Evolutionary conservation across 805 yeast species (phyloP).

Genomic region (Helenozyma baotianmanensis): DNA sequence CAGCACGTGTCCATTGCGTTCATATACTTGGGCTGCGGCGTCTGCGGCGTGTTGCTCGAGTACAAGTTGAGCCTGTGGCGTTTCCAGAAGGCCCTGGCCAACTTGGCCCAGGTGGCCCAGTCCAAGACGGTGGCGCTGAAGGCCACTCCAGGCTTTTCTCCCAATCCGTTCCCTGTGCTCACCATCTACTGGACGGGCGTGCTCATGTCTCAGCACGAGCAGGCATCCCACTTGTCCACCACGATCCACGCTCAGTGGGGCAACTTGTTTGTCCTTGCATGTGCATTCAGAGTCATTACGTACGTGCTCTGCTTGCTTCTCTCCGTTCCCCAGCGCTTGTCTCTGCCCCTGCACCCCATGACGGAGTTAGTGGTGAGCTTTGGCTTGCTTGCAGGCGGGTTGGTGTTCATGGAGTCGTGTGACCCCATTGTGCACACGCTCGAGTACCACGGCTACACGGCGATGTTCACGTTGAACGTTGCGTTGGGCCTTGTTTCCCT

Average conservation of each 20-base stretch:
- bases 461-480: conserved; percentile 88
- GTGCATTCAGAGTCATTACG: conserved; percentile 68
- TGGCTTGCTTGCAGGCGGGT: conserved; percentile 81
- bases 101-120: conserved; percentile 7
- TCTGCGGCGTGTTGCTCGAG: conserved; percentile 85
- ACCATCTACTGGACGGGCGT: conserved; percentile 96
- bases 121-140: conserved; percentile 14
- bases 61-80: conserved; percentile 61
- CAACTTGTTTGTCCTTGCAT: conserved; percentile 70
- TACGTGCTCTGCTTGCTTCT: conserved; percentile 44
- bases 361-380: conserved; percentile 81
- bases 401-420: conserved; percentile 87
- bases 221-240: conserved; percentile 75
- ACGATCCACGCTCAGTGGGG: conserved; percentile 93
- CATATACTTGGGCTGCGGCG: conserved; percentile 86
- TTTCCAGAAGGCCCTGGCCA: conserved; percentile 33
- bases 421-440: conserved; percentile 79
- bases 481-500: conserved; percentile 75
- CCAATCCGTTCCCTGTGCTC: conserved; percentile 91
- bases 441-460: conserved; percentile 75
- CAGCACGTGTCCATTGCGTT: conserved; percentile 91
- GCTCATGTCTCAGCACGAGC: conserved; percentile 92
- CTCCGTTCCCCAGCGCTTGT: conserved; percentile 20
- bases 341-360: conserved; percentile 57
- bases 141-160: conserved; percentile 71